Evolutionary conservation across 441 rosid species (phyloP), one percentile per base, ranked within the genome.

Genomic region (Adansonia madagascariensis): DNA sequence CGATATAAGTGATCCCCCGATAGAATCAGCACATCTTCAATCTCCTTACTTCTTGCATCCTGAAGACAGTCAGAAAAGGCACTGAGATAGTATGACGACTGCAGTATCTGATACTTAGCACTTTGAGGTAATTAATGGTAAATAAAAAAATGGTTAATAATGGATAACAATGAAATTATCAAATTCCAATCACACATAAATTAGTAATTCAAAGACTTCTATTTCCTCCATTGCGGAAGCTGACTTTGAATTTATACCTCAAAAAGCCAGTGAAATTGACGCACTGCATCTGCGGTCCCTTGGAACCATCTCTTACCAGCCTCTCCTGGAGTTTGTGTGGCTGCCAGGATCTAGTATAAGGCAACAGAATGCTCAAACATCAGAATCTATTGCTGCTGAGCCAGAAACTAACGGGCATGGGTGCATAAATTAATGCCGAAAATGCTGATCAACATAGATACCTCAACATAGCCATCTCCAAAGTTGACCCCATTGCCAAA

Each of bases 1-100:
- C 99, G 75, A 64, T 93, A 95, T 62, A 95, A 86, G 74, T 95
- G 99, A 86, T 93, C 99, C 35, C 98, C 99, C 4, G 98, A 95
- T 24, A 95, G 89, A 73, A 93, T 91, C 80, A 95, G 81, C 70
- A 95, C 96, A 78, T 95, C 99, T 76, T 95, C 99, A 73, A 95
- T 95, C 0, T 85, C 90, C 85, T 81, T 95, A 79, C 87, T 91
- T 82, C 96, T 88, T 71, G 92, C 85, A 75, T 82, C 98, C 98
- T 35, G 41, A 35, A 31, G 35, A 31, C 35, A 31, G 35, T 31
- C 4, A 31, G 35, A 31, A 31, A 31, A 31, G 35, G 35, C 35
- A 31, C 35, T 31, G 35, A 0, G 35, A 27, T 31, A 31, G 35
- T 31, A 31, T 31, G 35, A 31, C 35, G 35, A 31, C 35, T 31